Base-by-base conservation (phyloP, 306 rosid species). In the Biancaea sappan region DNA sequence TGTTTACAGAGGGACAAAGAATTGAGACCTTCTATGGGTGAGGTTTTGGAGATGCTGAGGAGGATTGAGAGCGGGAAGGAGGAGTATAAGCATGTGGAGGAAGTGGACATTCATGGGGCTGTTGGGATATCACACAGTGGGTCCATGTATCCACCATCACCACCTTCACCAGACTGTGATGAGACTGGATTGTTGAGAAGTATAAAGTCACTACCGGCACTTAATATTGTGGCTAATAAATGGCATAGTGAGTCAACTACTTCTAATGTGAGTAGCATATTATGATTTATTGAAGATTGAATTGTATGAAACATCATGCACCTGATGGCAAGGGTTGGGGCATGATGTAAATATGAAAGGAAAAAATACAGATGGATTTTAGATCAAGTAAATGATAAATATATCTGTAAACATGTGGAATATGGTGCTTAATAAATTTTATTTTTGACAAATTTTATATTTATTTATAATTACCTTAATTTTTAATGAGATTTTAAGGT, bases 1-100 rank as follows among this genome's bases (percentile, higher is more conserved):
- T 90, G 96, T 77, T 71, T 90, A 79, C 92, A 88, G 73, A 78
- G 61, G 85, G 90, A 86, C 70, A 86, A 81, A 85, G 90, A 90
- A 8, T 63, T 79, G 66, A 88, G 98, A 64, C 96, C 97, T 63
- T 65, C 87, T 16, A 90, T 92, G 96, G 80, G 76, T 22, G 89
- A 88, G 74, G 89, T 87, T 0, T 74, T 86, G 67, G 81, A 83
- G 71, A 86, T 73, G 15, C 77, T 90, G 47, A 81, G 10, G 81
- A 82, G 54, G 11, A 92, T 90, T 43, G 81, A 79, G 43, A 73
- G 75, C 65, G 77, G 86, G 22, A 81, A 48, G 5, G 82, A 81
- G 37, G 73, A 43, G 29, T 24, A 60, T 25, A 71, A 54, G 57
- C 38, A 69, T 72, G 21, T 32, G 72, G 78, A 72, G 18, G 70